phyloP scores from a whole-genome alignment of 2,329 filamentous ascomycete genomes.

The Aureobasidium sp. region DNA sequence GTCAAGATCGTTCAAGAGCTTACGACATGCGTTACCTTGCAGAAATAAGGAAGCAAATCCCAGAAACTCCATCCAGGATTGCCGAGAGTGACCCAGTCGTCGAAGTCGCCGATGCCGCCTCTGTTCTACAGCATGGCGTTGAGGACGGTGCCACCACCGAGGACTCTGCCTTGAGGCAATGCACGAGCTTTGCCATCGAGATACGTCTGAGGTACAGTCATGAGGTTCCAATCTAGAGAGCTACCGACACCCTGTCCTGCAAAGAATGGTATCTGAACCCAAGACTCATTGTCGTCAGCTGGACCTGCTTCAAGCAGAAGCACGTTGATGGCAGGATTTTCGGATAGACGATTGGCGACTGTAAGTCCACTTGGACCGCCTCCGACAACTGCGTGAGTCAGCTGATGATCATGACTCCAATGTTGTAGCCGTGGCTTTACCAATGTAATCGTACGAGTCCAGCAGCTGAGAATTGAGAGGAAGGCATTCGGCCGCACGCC shows the following conservation, averaged over 20 bases:
- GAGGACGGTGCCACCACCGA: constrained; percentile 30
- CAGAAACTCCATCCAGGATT: constrained; percentile 55
- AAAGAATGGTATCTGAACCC: constrained; percentile 24
- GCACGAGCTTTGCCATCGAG: constrained; percentile 23
- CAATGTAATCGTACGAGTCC: constrained; percentile 25
- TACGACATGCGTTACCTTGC: constrained; percentile 24
- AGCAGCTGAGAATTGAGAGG: constrained; percentile 26
- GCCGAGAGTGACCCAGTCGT: constrained; percentile 52
- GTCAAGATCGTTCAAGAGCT: too few relatives aligned
- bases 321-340: constrained; percentile 25
- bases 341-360: constrained; percentile 27
- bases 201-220: constrained; percentile 21
- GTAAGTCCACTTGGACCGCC: constrained; percentile 26
- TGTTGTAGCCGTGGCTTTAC: constrained; percentile 9
- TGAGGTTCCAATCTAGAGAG: constrained; percentile 26
- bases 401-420: not conserved
- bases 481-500: constrained; percentile 11
- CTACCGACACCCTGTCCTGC: constrained; percentile 24
- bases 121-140: constrained; percentile 33
- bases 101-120: constrained; percentile 43
- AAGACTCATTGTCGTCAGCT: constrained; percentile 20
- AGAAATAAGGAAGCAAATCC: constrained; percentile 34
- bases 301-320: constrained; percentile 28
- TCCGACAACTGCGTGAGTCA: constrained; percentile 22
- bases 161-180: constrained; percentile 24